Base-by-base conservation (phyloP, 1,284 basidiomycete species). In the Sphaerobolus stellatus region DNA sequence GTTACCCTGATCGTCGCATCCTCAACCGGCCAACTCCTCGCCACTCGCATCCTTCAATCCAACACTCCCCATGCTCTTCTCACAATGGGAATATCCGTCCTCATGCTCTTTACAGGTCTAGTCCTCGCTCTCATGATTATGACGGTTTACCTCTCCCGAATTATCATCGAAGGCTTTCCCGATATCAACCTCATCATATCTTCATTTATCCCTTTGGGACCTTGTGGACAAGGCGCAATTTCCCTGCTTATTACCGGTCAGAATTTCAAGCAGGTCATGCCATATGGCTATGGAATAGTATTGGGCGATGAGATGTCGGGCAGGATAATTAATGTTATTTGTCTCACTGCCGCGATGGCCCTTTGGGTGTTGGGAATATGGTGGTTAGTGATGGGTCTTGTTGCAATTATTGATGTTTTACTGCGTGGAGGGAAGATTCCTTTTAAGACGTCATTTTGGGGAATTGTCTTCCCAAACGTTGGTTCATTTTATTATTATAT, bases 1-100 rank as follows among this genome's bases (percentile, higher is more conserved):
- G 86, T 91, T 3, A 79, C 87, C 0, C 74, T 85, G 0, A 80
- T 88, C 34, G 90, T 92, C 63, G 80, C 79, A 0, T 76, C 86
- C 0, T 82, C 87, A 1, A 75, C 83, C 0, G 89, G 89, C 2
- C 82, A 78, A 0, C 66, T 86, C 41, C 70, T 91, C 5, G 79
- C 84, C 1, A 61, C 71, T 4, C 71, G 79, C 2, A 64, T 89
- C 8, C 58, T 71, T 14, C 57, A 70, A 11, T 75, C 78, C 59
- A 77, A 78, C 27, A 67, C 73, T 1, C 56, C 66, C 1, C 74
- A 80, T 57, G 84, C 86, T 1, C 68, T 82, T n/a, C 27, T 84
- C 27, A 88, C 86, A 5, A 58, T 82, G 24, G 66, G 76, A 14
- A 69, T 79, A 34, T 79, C 70, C 20, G 69, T 75, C 52, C 72